Evolutionary conservation across 441 rosid species (phyloP), one percentile per base, ranked within the genome.

Genomic region (Metrosideros polymorpha): DNA sequence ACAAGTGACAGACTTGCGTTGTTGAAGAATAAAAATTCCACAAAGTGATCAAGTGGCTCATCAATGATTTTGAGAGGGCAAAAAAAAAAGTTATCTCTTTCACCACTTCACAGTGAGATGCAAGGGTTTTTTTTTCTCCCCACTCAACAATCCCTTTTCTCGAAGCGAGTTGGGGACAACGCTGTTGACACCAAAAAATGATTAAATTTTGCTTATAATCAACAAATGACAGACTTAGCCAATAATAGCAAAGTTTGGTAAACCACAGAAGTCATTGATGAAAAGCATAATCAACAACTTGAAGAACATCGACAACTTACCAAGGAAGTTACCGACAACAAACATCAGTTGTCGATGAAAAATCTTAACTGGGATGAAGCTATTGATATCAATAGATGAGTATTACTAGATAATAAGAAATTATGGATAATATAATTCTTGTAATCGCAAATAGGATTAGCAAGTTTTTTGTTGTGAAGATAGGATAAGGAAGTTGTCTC

Each of bases 71-170:
- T n/a, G n/a, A n/a, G n/a, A n/a, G n/a, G n/a, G n/a, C n/a, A n/a
- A n/a, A n/a, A n/a, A n/a, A n/a, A n/a, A n/a, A n/a, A n/a, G n/a
- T n/a, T n/a, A n/a, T n/a, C n/a, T n/a, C n/a, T n/a, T n/a, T n/a
- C n/a, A n/a, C 61, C 61, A 56, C 61, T 56, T 27, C 61, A 56
- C 17, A 15, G 61, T 1, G 2, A 27, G 61, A 56, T 30, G 5
- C 30, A 0, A 27, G 61, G 61, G 49, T 12, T 56, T 56, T 15
- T 29, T 4, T 27, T 10, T 27, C 29, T 55, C 3, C 1, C 30
- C 15, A 12, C 29, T 56, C 6, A 1, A 56, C 15, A 27, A 56
- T 56, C 29, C 30, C 15, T 27, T 1, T 12, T 25, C n/a, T 0
- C 0, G 17, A n/a, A 57, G 30, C 9, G 5, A 57, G 66, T n/a